Evolutionary conservation across 371 early-diverging fungal genomes (phyloP).

Genomic region (Mucor plumbeus): DNA sequence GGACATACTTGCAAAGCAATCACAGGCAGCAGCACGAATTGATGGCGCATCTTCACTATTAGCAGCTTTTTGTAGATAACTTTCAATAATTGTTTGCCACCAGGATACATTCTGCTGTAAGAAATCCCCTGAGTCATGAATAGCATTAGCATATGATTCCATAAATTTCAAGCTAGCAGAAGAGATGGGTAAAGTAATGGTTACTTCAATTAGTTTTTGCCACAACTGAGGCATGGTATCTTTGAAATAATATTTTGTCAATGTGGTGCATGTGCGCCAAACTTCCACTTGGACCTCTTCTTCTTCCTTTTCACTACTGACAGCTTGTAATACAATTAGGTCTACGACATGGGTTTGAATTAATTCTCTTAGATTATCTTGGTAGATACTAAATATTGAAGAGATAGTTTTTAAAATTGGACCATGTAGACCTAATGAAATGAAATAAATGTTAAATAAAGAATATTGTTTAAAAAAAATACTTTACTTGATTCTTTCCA

Average conservation of each 20-base stretch:
- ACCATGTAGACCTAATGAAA: slow-evolving; percentile 22
- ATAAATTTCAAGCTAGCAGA: slow-evolving; percentile 44
- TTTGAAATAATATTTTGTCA: slow-evolving; percentile 27
- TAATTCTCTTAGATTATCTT: slow-evolving; percentile 9
- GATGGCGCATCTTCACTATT: slow-evolving; percentile 39
- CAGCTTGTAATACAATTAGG: slow-evolving; percentile 19
- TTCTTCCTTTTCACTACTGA: slow-evolving; percentile 1
- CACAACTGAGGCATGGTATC: slow-evolving; percentile 21
- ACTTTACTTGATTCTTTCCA: slow-evolving; percentile 37
- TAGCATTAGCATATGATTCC: slow-evolving; percentile 47
- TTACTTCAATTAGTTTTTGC: slow-evolving; percentile 14
- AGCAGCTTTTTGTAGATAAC: slow-evolving; percentile 54
- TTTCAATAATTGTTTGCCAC: slow-evolving; percentile 58
- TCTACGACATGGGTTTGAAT: slow-evolving; percentile 12
- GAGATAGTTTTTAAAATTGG: slow-evolving; percentile 43
- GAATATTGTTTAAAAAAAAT: background rate
- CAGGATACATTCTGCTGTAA: slow-evolving; percentile 30
- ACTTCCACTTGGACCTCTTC: slow-evolving; percentile 9
- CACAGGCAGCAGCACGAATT: slow-evolving; percentile 65
- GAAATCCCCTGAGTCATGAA: slow-evolving; percentile 9
- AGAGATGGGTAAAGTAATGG: background rate
- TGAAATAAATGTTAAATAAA: background rate
- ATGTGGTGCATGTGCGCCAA: slow-evolving; percentile 28
- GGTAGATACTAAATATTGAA: slow-evolving; percentile 32
- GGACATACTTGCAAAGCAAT: slow-evolving; percentile 65